A percentile compares a stretch with the other conserved stretches of the same genome.
phyloP scores from a whole-genome alignment of 2,329 filamentous ascomycete species.

The Calonectria pteridis region DNA sequence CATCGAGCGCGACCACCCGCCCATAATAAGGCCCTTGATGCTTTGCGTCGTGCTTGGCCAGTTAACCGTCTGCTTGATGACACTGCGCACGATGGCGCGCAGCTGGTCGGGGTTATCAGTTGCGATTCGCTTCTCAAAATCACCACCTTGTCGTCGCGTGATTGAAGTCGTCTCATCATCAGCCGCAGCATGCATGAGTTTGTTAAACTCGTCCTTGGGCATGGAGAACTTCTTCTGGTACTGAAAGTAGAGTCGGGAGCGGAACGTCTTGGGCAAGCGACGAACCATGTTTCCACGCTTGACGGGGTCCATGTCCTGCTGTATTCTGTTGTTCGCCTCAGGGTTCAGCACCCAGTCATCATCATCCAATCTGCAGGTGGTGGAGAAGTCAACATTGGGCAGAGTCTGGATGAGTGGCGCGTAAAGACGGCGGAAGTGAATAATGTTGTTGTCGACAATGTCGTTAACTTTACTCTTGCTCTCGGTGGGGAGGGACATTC shows the following conservation, averaged over 20 bases:
- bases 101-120: conserved; percentile 75
- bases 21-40: conserved; percentile 85
- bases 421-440: conserved; percentile 93
- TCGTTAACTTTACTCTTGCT: conserved; percentile 93
- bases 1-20: conserved; percentile 76
- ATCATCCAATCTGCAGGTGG: conserved; percentile 59
- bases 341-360: conserved; percentile 56
- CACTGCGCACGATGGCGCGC: conserved; percentile 76
- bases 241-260: conserved; percentile 91
- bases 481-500: conserved; percentile 91
- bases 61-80: conserved; percentile 88
- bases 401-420: conserved; percentile 89
- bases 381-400: conserved; percentile 85
- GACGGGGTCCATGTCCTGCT: conserved; percentile 92
- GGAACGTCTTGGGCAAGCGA: conserved; percentile 86
- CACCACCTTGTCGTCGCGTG: conserved; percentile 80
- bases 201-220: conserved; percentile 83
- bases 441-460: conserved; percentile 91
- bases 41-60: conserved; percentile 95
- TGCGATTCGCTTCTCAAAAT: conserved; percentile 89
- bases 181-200: conserved; percentile 82
- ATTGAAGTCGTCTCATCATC: conserved; percentile 79
- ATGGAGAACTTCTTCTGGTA: conserved; percentile 94
- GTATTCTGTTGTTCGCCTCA: conserved; percentile 74
- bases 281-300: conserved; percentile 97